Base-by-base conservation (phyloP, 805 yeast species). In the Priceomyces melissophilus region DNA sequence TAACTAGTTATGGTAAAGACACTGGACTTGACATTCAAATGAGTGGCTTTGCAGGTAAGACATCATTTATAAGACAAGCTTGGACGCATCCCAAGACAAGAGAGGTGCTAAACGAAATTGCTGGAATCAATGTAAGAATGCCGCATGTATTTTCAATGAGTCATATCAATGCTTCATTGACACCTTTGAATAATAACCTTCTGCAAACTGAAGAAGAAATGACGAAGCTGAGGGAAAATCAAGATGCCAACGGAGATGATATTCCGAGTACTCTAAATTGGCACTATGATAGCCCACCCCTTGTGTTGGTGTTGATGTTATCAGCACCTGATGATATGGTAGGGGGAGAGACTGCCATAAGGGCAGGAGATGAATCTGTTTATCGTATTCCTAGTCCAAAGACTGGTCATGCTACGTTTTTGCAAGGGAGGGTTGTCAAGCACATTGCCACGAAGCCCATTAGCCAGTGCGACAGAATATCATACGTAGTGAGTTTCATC, bases 371-470 rank as follows among this genome's bases (percentile, higher is more conserved):
- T 49, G 42, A 45, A 38, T 23, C 30, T 11, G 28, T 40, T 15
- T 28, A 40, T 3, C 27, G 33, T 20, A 35, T 40, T 16, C 30
- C 60, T 1, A 75, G 74, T 8, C 79, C 79, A 29, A 65, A 66
- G 25, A 61, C 58, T 46, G 80, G 79, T n/a, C 67, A 68, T 50
- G 78, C 76, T n/a, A 63, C 73, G 14, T 55, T 73, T n/a, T 56
- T 73, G 34, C 78, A 73, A 52, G 78, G 77, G 7, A 60, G 75
- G 40, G 58, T 71, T 27, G 52, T 74, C 17, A 67, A 61, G 46
- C 78, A 74, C 45, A 59, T 74, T 43, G 79, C 78, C 7, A 65
- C 75, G 14, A 67, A 67, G 40, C 76, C 78, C 12, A 49, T 52
- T 17, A 65, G 66, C 32, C 53, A 57, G 10, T 15, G 26, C 13